Conservation (phyloP, 768 basidiomycete genomes). For the Lyophyllum semitale region DNA sequence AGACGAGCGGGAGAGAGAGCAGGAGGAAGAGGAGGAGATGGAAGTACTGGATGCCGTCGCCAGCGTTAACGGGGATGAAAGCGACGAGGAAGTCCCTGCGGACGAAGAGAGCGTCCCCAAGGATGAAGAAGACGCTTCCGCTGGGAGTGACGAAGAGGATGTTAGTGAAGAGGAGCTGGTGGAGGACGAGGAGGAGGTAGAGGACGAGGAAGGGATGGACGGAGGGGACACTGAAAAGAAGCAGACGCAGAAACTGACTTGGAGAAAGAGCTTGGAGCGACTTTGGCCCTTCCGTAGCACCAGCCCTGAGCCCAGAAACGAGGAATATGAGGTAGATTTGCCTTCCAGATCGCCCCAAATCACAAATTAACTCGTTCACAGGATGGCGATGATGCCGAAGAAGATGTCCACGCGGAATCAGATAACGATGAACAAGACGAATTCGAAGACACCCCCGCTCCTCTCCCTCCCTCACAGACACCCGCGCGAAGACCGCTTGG, state of each 20-base stretch:
- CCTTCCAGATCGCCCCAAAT: neutral
- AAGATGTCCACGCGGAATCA: conserved; percentile 7
- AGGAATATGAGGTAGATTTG: conserved; percentile 24
- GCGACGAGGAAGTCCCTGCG: conserved; percentile 25
- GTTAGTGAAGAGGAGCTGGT: conserved; percentile 28
- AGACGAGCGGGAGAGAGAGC: conserved; percentile 51
- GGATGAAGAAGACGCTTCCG: conserved; percentile 24
- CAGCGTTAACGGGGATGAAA: conserved; percentile 36
- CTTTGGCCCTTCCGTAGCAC: conserved; percentile 42
- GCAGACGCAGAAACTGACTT: conserved; percentile 33
- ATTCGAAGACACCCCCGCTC: conserved; percentile 19
- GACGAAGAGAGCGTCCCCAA: conserved; percentile 20
- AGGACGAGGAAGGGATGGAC: too few species aligned
- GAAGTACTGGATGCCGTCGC: conserved; percentile 46
- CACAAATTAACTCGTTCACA: neutral
- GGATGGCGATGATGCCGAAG: conserved; percentile 14
- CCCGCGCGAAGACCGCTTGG: conserved; percentile 32
- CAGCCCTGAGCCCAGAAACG: conserved; percentile 20
- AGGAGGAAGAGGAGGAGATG: conserved; percentile 52
- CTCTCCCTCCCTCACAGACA: conserved; percentile 24
- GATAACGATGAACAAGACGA: conserved; percentile 11
- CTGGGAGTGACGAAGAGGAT: conserved; percentile 22
- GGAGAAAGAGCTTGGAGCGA: conserved; percentile 45
- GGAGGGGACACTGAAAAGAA: conserved; percentile 20
- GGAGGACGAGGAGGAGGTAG: too few species aligned